Base-by-base conservation (phyloP, 2,329 filamentous ascomycete species). In the Fusarium chlamydosporum region DNA sequence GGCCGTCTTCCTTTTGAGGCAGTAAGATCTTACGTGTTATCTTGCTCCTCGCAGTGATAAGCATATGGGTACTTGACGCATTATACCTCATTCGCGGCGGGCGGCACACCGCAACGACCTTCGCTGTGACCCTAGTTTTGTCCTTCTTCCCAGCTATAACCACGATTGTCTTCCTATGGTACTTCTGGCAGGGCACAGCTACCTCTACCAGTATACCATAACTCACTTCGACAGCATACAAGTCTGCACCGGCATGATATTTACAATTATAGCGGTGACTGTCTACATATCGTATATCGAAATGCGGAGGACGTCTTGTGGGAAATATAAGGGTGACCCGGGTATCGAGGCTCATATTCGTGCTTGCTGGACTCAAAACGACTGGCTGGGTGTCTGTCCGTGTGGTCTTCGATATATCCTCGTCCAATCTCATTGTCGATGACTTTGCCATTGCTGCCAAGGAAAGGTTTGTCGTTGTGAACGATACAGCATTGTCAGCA, bases 301-400 rank as follows among this genome's bases (percentile, higher is more conserved):
- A n/a, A 66, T 61, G 1, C 45, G 61, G 4, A 65, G 35, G 11
- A 65, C 63, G 1, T 55, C 61, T 0, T 66, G 63, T 4, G 63
- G 63, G 20, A 65, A 55, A 8, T 66, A 50, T 35, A 66, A 61
- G 4, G 65, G 61, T 6, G 61, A 59, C 2, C n/a, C 27, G 5
- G 35, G 45, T 7, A 12, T 26, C 7, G 15, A 34, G 7, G 61
- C 31, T 7, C 58, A 65, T 7, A 20, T 46, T 3, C 61, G 40
- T 52, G 61, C n/a, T 37, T 62, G 46, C 23, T 15, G 10, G 35
- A 31, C 2, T 15, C 10, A 5, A 15, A 15, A 10, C 26, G 15
- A 13, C 8, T 2, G 46, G 38, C 10, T 15, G 18, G 9, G 46
- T 35, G 4, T 50, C 46, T 27, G 20, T 50, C 8, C 16, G 27